Evolutionary conservation across 2,329 filamentous ascomycete genomes (phyloP), one percentile per base, ranked within the genome.

Genomic region (Diaporthe velutina): DNA sequence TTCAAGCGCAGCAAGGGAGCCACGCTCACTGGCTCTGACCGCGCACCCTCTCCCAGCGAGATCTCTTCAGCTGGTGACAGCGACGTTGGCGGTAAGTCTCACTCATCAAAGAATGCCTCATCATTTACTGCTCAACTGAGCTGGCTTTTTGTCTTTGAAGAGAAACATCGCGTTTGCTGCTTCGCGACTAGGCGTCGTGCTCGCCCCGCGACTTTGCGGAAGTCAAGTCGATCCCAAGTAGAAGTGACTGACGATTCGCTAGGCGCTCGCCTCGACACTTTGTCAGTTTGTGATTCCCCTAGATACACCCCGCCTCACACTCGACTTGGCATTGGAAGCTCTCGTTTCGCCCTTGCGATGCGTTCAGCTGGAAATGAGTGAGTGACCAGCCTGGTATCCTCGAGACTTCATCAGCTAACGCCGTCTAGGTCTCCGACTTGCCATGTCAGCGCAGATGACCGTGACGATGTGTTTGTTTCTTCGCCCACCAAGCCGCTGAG

Each of bases 251-350:
- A 67, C 50, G 40, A 7, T n/a, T 57, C 30, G 19, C 10, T 61
- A 76, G 74, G 75, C 38, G 75, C 50, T 45, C 70, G 73, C 25
- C 68, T 70, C 40, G 70, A 76, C 42, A 25, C 38, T 42, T 33
- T 45, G 40, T 70, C 73, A 4, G 28, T 71, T 40, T 48, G 54
- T 7, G 67, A 42, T 45, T 70, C 67, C 38, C 72, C 73, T n/a
- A 71, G 42, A 42, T 76, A 74, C 60, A 76, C 72, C 2, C 74
- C 74, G 28, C 72, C 72, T 8, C 74, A 74, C 22, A 50, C 60
- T 25, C 72, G 67, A 19, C 58, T 66, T 28, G 74, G 70, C 33
- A 30, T 66, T 42, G 61, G 71, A 42, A 64, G 33, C 38, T 40
- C 61, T 35, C 45, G 25, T 38, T 68, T 67, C 33, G 60, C 58